phyloP scores from a whole-genome alignment of 352 stramenopile species.

The Globisporangium nagaii region DNA sequence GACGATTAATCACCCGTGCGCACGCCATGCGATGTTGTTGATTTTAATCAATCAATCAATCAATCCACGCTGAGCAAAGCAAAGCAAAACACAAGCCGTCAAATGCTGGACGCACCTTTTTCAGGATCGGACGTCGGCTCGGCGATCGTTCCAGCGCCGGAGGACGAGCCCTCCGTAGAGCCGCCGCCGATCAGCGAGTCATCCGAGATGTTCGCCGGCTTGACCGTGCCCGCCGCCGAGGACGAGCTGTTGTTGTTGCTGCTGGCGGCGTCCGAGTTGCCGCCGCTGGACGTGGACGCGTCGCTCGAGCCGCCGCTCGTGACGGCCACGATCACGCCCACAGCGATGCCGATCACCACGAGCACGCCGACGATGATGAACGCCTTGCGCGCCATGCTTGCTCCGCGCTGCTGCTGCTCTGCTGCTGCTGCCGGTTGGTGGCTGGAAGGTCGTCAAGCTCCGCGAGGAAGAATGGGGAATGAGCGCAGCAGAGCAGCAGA shows the following conservation, averaged over 20 bases:
- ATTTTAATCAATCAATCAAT: conserved; percentile 9
- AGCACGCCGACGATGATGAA: conserved; percentile 67
- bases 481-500: too few species aligned
- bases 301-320: conserved; percentile 27
- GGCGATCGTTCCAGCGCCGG: conserved; percentile 14
- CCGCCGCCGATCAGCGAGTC: conserved; percentile 31
- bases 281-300: conserved; percentile 21
- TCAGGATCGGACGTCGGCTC: conserved; percentile 65
- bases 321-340: conserved; percentile 66
- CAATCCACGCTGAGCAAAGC: too few species aligned
- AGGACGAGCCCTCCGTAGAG: conserved; percentile 14
- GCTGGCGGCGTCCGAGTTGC: conserved; percentile 5
- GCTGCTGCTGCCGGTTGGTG: too few species aligned
- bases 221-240: conserved; percentile 3
- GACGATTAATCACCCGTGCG: neutral
- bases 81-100: neutral
- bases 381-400: conserved; percentile 46
- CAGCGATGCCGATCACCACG: conserved; percentile 53
- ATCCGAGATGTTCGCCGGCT: conserved; percentile 41
- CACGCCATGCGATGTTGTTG: too few species aligned
- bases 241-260: conserved; percentile 6
- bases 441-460: neutral
- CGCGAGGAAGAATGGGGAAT: conserved; percentile 15
- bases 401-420: too few species aligned
- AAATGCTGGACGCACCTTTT: conserved; percentile 5